A percentile compares a stretch with the other conserved stretches of the same genome.
phyloP scores from a whole-genome alignment of 352 stramenopile species.

The Phytophthora chlamydospora region DNA sequence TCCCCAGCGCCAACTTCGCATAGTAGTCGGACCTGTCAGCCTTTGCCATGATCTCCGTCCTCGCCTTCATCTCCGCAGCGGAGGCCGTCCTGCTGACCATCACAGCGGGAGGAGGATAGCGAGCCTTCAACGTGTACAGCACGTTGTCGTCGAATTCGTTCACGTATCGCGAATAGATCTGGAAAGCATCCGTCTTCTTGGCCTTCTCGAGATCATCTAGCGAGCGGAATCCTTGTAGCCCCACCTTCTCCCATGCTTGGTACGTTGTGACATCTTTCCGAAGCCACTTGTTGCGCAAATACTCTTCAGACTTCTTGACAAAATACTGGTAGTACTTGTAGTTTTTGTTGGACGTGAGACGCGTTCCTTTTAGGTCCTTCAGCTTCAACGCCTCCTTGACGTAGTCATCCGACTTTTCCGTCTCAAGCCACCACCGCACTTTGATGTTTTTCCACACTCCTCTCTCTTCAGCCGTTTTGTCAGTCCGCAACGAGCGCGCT shows the following conservation, averaged over 20 bases:
- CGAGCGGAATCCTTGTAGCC: background rate
- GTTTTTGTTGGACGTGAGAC: slow-evolving; percentile 2
- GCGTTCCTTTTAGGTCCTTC: background rate
- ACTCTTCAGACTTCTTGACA: background rate
- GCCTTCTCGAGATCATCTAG: background rate
- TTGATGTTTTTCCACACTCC: background rate
- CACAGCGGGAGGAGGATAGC: background rate
- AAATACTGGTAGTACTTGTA: slow-evolving; percentile 9
- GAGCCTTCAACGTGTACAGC: background rate
- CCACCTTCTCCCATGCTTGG: background rate
- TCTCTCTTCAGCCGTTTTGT: background rate
- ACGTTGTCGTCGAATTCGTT: background rate
- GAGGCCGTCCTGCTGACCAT: background rate
- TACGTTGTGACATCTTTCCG: background rate
- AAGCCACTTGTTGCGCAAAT: background rate
- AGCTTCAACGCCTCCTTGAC: slow-evolving; percentile 2
- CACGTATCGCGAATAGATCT: background rate
- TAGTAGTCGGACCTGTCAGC: background rate
- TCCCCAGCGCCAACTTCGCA: background rate
- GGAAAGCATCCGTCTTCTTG: background rate
- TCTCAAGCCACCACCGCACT: slow-evolving; percentile 9
- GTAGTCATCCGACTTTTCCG: background rate
- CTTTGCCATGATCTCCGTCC: background rate
- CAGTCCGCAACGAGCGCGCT: background rate
- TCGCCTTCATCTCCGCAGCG: background rate